Evolutionary conservation across 192 early-diverging fungal genomes (phyloP).

Genomic region (Backusella westeae): DNA sequence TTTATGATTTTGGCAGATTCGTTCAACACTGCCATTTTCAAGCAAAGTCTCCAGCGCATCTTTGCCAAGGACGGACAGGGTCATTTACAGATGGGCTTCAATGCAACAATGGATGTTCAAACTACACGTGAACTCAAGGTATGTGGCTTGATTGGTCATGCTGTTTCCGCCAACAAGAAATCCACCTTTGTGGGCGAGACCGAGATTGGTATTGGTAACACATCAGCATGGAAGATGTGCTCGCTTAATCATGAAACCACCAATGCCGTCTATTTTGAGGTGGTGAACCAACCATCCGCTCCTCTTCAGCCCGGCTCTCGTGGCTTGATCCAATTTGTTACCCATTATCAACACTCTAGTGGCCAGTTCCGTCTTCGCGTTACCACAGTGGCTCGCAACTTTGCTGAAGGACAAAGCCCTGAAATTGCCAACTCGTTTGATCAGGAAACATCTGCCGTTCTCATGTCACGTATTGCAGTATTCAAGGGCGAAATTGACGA

Average conservation of each 20-base stretch:
- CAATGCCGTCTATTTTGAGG: slow-evolving; percentile 93
- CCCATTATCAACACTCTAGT: slow-evolving; percentile 93
- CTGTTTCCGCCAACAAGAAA: slow-evolving; percentile 88
- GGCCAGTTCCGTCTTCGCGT: slow-evolving; percentile 90
- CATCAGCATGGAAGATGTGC: slow-evolving; percentile 95
- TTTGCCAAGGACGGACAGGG: slow-evolving; percentile 91
- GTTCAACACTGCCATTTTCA: slow-evolving; percentile 95
- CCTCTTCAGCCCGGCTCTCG: slow-evolving; percentile 77
- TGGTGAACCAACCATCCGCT: slow-evolving; percentile 84
- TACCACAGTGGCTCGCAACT: slow-evolving; percentile 90
- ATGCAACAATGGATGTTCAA: slow-evolving; percentile 93
- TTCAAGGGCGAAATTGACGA: slow-evolving; percentile 98
- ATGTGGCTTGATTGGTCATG: slow-evolving; percentile 97
- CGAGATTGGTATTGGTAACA: slow-evolving; percentile 96
- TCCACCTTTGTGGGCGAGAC: slow-evolving; percentile 90
- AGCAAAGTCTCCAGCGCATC: slow-evolving; percentile 93
- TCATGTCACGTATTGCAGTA: slow-evolving; percentile 96
- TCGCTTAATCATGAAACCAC: slow-evolving; percentile 84
- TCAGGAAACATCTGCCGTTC: slow-evolving; percentile 95
- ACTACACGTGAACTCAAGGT: slow-evolving; percentile 94
- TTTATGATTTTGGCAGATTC: slow-evolving; percentile 94
- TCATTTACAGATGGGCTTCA: slow-evolving; percentile 94
- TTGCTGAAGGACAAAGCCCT: slow-evolving; percentile 77
- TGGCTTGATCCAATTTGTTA: slow-evolving; percentile 93
- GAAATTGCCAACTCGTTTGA: slow-evolving; percentile 92